These are phyloP conservation scores for Fraxinus baroniana DNA, from an alignment of 305 asterid species.

Conservation along the genomic window DNA sequence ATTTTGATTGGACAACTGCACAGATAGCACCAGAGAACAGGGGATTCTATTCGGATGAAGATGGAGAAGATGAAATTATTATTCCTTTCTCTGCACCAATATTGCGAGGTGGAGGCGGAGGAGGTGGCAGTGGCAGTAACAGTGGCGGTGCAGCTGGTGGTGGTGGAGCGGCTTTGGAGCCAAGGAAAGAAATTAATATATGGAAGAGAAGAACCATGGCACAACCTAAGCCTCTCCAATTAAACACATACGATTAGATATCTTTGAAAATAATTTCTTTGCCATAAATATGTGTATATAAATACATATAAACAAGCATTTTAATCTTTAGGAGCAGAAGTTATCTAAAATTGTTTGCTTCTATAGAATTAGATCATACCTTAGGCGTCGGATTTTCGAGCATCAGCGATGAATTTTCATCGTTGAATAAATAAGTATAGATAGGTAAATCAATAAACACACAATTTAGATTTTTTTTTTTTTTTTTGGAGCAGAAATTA, in stretches of 20 bases:
- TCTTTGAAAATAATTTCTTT: background rate
- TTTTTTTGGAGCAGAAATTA: background rate
- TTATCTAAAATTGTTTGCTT: background rate
- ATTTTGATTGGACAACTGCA: slow-evolving; percentile 53
- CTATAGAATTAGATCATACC: background rate
- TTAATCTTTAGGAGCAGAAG: background rate
- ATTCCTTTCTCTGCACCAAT: slow-evolving; percentile 63
- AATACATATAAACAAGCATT: background rate
- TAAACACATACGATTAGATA: slow-evolving; percentile 5
- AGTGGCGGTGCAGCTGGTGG: slow-evolving; percentile 18
- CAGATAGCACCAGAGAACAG: slow-evolving; percentile 45
- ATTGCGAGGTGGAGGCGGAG: slow-evolving; percentile 18
- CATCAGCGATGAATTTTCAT: background rate
- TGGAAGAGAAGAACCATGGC: slow-evolving; percentile 61
- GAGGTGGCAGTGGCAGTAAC: slow-evolving; percentile 16
- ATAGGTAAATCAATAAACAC: background rate
- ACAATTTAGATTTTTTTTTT: background rate
- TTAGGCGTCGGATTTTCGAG: background rate
- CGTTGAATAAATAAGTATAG: background rate
- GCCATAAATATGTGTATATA: background rate
- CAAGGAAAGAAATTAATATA: slow-evolving; percentile 70
- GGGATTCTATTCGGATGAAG: slow-evolving; percentile 43
- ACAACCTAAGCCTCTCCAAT: slow-evolving; percentile 47
- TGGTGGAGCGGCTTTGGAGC: slow-evolving; percentile 43
- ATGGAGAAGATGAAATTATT: slow-evolving; percentile 30